Evolutionary conservation across 441 rosid species (phyloP), one percentile per base, ranked within the genome.

Genomic region (Erysimum cheiri): DNA sequence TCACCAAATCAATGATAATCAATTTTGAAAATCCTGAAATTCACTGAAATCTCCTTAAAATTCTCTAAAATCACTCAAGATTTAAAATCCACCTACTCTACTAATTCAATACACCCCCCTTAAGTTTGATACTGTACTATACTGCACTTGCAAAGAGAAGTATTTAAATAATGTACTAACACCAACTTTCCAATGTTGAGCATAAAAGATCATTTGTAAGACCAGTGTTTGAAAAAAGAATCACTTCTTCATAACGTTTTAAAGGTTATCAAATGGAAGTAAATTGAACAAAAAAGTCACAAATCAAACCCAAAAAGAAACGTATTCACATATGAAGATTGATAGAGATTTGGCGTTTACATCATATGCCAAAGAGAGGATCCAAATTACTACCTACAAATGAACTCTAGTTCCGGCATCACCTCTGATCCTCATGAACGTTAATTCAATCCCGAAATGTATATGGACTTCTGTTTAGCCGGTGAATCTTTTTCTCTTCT

Each of bases 291-390:
- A 63, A 65, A 53, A 50, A 39, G 53, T 17, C 12, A 31, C 46
- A 73, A 17, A 65, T 2, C 10, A 67, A 41, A 60, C 24, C 33
- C 52, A 10, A 22, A 50, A 62, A 29, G 17, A 74, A 68, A 4
- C 41, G 74, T 56, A 69, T 69, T 48, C 71, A 69, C 75, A 69
- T 48, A 64, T 17, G 57, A 64, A 56, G 32, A 63, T 46, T 14
- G 24, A 31, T 17, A 40, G 35, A 56, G 61, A 47, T 10, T 31
- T 47, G 43, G 33, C 14, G 13, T 46, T 54, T 46, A 53, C 44
- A 60, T 10, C 28, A 50, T 52, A 52, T 53, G 49, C 47, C 56
- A 40, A 66, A 66, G 58, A 52, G 11, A 50, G 22, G 8, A 60
- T 29, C 36, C 47, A 60, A 67, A 43, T 48, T 19, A 3, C 6